phyloP scores from a whole-genome alignment of 208 protist species.

The Leishmania martiniquensis region DNA sequence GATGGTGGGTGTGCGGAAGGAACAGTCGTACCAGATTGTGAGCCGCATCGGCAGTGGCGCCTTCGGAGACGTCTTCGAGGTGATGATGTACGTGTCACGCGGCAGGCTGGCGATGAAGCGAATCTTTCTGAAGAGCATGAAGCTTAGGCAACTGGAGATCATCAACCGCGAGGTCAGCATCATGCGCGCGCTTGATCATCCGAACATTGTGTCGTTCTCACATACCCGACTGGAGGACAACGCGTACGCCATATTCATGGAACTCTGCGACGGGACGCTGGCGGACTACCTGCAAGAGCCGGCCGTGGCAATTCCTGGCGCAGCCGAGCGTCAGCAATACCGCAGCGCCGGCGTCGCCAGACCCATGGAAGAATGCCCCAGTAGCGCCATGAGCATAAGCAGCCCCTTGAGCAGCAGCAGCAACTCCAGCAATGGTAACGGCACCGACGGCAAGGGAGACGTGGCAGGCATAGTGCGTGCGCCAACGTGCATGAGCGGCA shows the following conservation, averaged over 20 bases:
- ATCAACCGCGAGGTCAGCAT: conserved; percentile 80
- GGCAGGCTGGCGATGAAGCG: conserved; percentile 87
- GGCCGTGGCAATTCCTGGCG: conserved; percentile 14
- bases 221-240: conserved; percentile 73
- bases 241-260: conserved; percentile 83
- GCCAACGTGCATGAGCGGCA: background rate
- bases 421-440: conserved; percentile 11
- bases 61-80: conserved; percentile 84
- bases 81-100: conserved; percentile 61
- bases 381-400: conserved; percentile 16
- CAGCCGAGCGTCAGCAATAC: conserved; percentile 14
- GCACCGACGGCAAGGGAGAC: conserved; percentile 9
- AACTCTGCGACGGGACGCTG: conserved; percentile 71
- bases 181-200: conserved; percentile 73
- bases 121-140: conserved; percentile 65
- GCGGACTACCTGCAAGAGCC: conserved; percentile 38
- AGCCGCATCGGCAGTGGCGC: conserved; percentile 66
- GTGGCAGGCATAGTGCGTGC: background rate
- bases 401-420: conserved; percentile 12
- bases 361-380: background rate
- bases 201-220: conserved; percentile 77
- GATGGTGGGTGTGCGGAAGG: conserved; percentile 50
- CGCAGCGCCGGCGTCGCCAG: background rate
- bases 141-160: conserved; percentile 56
- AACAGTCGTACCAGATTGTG: conserved; percentile 64